These are phyloP conservation scores for Leccinum fallax DNA, from an alignment of 1,284 basidiomycete genomes.

Conservation along the genomic window DNA sequence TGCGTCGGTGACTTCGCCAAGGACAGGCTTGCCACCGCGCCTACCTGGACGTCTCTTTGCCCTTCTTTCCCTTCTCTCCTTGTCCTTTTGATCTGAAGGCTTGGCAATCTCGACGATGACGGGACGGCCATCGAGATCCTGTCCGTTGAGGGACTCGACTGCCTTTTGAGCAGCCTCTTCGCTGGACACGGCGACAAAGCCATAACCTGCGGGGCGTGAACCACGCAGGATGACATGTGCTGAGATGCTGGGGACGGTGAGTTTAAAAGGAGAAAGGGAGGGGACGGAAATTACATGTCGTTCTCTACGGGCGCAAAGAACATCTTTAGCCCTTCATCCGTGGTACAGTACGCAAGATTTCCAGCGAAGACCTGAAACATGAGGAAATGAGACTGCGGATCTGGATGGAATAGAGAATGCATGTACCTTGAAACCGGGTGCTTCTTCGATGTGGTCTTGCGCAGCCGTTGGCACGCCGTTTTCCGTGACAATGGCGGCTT, in stretches of 20 bases:
- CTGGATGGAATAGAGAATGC: constrained; percentile 37
- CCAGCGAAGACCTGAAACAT: constrained; percentile 75
- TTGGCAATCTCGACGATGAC: constrained; percentile 91
- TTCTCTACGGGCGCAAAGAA: constrained; percentile 82
- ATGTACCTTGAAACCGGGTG: constrained; percentile 72
- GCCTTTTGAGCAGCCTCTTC: constrained; percentile 85
- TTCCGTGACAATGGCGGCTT: constrained; percentile 74
- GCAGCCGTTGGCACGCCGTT: constrained; percentile 77
- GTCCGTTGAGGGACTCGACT: constrained; percentile 83
- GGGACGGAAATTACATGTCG: constrained; percentile 68
- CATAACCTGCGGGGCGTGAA: constrained; percentile 84
- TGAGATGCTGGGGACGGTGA: constrained; percentile 54
- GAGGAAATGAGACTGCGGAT: constrained; percentile 20
- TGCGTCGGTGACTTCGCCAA: constrained; percentile 83
- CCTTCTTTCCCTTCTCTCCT: constrained; percentile 72
- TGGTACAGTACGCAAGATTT: constrained; percentile 86
- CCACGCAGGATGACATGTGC: constrained; percentile 83
- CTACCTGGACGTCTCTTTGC: constrained; percentile 77
- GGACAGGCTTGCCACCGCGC: constrained; percentile 79
- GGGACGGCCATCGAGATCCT: constrained; percentile 85
- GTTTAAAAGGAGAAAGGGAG: constrained; percentile 8
- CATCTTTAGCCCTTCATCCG: constrained; percentile 87
- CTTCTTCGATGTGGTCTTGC: constrained; percentile 69
- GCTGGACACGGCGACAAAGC: constrained; percentile 84
- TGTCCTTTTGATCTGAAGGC: constrained; percentile 83